Percentiles rank a stretch among this genome's conserved stretches.
Evolutionary conservation across 352 stramenopile genomes (phyloP).

Genomic region (Phytophthora uliginosa): DNA sequence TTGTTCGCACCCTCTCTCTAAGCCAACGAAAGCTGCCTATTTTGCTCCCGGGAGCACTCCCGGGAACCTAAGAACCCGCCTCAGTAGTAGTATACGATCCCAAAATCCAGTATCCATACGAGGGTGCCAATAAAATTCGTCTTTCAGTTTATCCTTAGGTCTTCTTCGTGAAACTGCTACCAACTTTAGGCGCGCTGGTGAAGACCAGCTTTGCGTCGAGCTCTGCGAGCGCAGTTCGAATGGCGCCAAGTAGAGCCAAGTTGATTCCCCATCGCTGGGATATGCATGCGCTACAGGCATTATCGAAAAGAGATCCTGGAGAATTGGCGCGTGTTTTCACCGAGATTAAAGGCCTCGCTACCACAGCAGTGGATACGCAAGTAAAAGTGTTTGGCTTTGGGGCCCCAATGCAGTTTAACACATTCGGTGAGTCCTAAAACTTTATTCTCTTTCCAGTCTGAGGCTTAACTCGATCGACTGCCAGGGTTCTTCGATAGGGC

Average conservation of each 20-base stretch:
- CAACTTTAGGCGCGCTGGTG: background rate
- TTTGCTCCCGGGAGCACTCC: too few relatives aligned
- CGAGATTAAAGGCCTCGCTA: conserved; percentile 40
- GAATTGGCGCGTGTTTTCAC: conserved; percentile 53
- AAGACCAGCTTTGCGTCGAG: background rate
- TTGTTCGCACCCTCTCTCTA: too few relatives aligned
- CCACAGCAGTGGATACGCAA: conserved; percentile 42
- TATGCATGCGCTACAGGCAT: conserved; percentile 67
- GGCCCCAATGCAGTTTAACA: conserved; percentile 59
- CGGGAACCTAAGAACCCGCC: too few relatives aligned
- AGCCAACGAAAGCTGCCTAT: too few relatives aligned
- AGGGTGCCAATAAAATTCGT: too few relatives aligned
- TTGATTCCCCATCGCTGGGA: conserved; percentile 63
- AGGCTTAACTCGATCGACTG: background rate
- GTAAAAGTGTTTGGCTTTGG: conserved; percentile 56
- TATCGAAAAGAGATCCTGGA: conserved; percentile 38
- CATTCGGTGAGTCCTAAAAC: conserved; percentile 43
- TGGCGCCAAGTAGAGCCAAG: conserved; percentile 20
- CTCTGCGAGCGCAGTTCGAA: background rate
- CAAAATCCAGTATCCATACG: too few relatives aligned
- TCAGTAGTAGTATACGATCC: too few relatives aligned
- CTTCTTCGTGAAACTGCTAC: background rate
- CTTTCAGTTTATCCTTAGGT: too few relatives aligned
- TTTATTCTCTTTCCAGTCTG: background rate
- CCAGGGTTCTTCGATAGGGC: conserved; percentile 67